phyloP scores from a whole-genome alignment of 2,329 filamentous ascomycete species.

The Trichoderma atroviride region DNA sequence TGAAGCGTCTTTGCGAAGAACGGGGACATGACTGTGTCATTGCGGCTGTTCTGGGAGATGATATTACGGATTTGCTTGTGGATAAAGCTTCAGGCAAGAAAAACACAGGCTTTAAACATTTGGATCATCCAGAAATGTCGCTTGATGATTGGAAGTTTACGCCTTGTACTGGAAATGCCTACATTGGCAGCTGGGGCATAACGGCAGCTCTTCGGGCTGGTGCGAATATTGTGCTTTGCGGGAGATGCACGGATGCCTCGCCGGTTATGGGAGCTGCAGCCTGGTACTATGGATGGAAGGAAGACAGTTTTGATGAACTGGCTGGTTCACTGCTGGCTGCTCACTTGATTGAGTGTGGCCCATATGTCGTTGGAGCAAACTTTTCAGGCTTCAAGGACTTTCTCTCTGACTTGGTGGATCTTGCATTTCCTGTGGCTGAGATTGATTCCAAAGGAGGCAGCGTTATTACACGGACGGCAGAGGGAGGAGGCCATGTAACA shows the following conservation, averaged over 20 bases:
- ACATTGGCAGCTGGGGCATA: constrained; percentile 55
- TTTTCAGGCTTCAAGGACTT: constrained; percentile 52
- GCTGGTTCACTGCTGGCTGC: constrained; percentile 55
- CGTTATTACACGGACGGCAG: constrained; percentile 42
- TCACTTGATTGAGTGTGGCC: constrained; percentile 57
- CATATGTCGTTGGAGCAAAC: constrained; percentile 58
- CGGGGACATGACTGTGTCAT: constrained; percentile 39
- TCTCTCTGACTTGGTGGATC: constrained; percentile 35
- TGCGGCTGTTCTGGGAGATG: constrained; percentile 45
- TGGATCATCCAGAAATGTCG: constrained; percentile 37
- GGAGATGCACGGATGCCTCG: constrained; percentile 52
- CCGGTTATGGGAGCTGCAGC: constrained; percentile 59
- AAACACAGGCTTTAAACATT: constrained; percentile 31
- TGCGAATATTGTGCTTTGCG: constrained; percentile 53
- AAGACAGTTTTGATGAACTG: constrained; percentile 51
- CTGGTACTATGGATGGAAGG: constrained; percentile 58
- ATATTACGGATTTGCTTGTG: constrained; percentile 39
- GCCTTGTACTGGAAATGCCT: constrained; percentile 42
- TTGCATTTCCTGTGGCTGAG: constrained; percentile 45
- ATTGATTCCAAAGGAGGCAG: constrained; percentile 39
- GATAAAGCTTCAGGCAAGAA: constrained; percentile 27
- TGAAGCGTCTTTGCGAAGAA: constrained; percentile 37
- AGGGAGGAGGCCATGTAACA: constrained; percentile 44
- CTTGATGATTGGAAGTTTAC: constrained; percentile 37
- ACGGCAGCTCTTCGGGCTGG: constrained; percentile 46